A percentile compares a stretch with the other conserved stretches of the same genome.
phyloP scores from a whole-genome alignment of 768 basidiomycete genomes.

The Suillus brevipes region DNA sequence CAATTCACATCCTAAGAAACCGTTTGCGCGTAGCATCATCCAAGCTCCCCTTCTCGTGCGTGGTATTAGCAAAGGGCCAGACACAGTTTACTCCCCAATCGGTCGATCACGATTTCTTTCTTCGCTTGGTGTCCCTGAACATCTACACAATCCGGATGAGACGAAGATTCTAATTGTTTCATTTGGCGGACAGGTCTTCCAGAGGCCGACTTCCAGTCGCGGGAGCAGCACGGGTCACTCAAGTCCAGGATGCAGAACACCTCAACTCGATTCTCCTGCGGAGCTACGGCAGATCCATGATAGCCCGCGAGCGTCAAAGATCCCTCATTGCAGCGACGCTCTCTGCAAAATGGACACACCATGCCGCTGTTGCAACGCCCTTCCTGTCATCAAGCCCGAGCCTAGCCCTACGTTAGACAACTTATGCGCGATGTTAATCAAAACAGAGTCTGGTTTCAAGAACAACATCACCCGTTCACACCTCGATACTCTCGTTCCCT shows the following conservation, averaged over 20 bases:
- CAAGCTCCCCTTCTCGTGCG: constrained; percentile 73
- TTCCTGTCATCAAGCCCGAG: constrained; percentile 44
- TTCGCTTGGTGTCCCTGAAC: constrained; percentile 57
- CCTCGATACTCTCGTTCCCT: constrained; percentile 2
- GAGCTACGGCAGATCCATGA: not conserved
- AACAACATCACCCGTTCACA: not conserved
- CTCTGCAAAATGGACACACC: constrained; percentile 41
- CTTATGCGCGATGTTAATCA: not conserved
- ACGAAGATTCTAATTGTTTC: constrained; percentile 75
- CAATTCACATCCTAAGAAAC: constrained; percentile 7
- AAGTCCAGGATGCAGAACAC: constrained; percentile 27
- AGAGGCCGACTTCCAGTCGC: constrained; percentile 38
- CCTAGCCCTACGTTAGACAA: not conserved
- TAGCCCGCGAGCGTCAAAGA: not conserved
- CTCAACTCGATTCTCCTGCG: not conserved
- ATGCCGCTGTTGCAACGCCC: constrained; percentile 57
- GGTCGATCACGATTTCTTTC: constrained; percentile 57
- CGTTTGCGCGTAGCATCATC: constrained; percentile 40
- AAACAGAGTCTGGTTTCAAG: not conserved
- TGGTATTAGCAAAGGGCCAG: constrained; percentile 39
- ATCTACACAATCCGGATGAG: constrained; percentile 44
- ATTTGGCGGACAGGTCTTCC: constrained; percentile 78
- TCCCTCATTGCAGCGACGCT: constrained; percentile 18
- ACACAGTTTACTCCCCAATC: constrained; percentile 47
- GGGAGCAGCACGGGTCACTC: constrained; percentile 39